phyloP scores from a whole-genome alignment of 2,329 filamentous ascomycete species.

The Xylaria multiplex region DNA sequence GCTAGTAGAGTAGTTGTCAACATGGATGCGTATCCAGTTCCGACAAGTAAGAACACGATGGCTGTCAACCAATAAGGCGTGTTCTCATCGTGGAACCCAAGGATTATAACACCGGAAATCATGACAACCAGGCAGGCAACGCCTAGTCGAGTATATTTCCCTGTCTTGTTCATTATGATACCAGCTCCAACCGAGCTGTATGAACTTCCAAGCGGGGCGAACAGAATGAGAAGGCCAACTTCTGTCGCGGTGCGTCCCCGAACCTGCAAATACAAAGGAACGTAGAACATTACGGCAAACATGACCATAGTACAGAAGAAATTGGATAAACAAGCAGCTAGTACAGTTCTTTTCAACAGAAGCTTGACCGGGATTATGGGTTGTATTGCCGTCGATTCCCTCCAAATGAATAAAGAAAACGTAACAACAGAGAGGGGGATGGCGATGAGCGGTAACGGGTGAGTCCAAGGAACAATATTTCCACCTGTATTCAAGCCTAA shows the following conservation, averaged over 20 bases:
- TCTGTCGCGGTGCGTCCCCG: constrained; percentile 17
- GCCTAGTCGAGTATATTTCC: constrained; percentile 20
- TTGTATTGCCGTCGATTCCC: constrained; percentile 13
- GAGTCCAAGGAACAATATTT: constrained; percentile 24
- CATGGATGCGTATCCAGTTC: constrained; percentile 24
- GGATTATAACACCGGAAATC: constrained; percentile 17
- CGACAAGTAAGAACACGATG: constrained; percentile 26
- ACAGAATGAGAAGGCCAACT: constrained; percentile 18
- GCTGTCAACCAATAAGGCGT: constrained; percentile 13
- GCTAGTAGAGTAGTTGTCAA: constrained; percentile 25
- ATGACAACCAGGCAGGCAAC: constrained; percentile 17
- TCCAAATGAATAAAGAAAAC: constrained; percentile 6
- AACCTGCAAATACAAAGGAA: constrained; percentile 21
- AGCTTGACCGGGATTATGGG: constrained; percentile 26
- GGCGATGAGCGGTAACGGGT: constrained; percentile 12
- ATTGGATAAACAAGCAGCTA: constrained; percentile 13
- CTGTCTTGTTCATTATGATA: constrained; percentile 28
- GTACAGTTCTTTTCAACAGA: constrained; percentile 16
- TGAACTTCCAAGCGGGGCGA: constrained; percentile 8
- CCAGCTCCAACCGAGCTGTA: constrained; percentile 12
- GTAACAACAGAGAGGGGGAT: constrained; percentile 12
- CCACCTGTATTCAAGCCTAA: constrained; percentile 20
- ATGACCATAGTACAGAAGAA: constrained; percentile 23
- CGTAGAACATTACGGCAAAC: constrained; percentile 20
- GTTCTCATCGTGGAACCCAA: constrained; percentile 21